phyloP scores from a whole-genome alignment of 2,329 filamentous ascomycete genomes.

The Nectriaceae sp. region DNA sequence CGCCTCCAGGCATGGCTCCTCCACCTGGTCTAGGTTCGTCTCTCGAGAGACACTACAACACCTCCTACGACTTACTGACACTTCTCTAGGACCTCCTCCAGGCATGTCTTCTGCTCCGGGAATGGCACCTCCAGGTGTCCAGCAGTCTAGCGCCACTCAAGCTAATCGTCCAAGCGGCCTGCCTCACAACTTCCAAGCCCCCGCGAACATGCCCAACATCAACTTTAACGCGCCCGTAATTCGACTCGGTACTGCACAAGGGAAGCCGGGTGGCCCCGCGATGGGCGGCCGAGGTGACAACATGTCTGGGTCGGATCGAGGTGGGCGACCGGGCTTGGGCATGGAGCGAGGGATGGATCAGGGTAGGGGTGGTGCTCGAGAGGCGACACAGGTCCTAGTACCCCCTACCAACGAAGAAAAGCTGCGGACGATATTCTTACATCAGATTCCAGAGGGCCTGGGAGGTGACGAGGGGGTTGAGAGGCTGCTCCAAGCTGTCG shows the following conservation, averaged over 20 bases:
- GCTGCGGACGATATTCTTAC: slow-evolving; percentile 85
- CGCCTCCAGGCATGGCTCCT: slow-evolving; percentile 69
- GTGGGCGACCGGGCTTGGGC: slow-evolving; percentile 53
- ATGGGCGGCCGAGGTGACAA: slow-evolving; percentile 47
- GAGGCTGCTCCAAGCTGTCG: slow-evolving; percentile 74
- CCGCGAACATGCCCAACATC: slow-evolving; percentile 92
- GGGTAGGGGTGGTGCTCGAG: slow-evolving; percentile 65
- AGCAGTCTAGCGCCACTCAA: slow-evolving; percentile 72
- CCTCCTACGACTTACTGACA: slow-evolving; percentile 6
- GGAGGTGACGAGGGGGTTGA: slow-evolving; percentile 80
- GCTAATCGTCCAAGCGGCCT: slow-evolving; percentile 79
- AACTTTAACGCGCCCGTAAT: slow-evolving; percentile 98
- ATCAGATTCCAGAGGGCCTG: slow-evolving; percentile 78
- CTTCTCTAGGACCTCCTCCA: slow-evolving; percentile 67
- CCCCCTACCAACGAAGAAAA: slow-evolving; percentile 91
- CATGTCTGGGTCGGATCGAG: slow-evolving; percentile 26
- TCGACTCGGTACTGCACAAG: slow-evolving; percentile 77
- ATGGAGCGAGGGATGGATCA: slow-evolving; percentile 68
- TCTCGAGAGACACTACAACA: neutral
- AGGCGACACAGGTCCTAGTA: slow-evolving; percentile 70
- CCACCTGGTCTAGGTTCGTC: slow-evolving; percentile 80
- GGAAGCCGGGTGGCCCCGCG: slow-evolving; percentile 55
- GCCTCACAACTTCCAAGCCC: slow-evolving; percentile 82
- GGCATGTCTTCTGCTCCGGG: slow-evolving; percentile 81
- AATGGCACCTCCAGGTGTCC: slow-evolving; percentile 76